These are phyloP conservation scores for Aquilaria agallochum DNA, from an alignment of 441 rosid genomes.

Conservation along the genomic window DNA sequence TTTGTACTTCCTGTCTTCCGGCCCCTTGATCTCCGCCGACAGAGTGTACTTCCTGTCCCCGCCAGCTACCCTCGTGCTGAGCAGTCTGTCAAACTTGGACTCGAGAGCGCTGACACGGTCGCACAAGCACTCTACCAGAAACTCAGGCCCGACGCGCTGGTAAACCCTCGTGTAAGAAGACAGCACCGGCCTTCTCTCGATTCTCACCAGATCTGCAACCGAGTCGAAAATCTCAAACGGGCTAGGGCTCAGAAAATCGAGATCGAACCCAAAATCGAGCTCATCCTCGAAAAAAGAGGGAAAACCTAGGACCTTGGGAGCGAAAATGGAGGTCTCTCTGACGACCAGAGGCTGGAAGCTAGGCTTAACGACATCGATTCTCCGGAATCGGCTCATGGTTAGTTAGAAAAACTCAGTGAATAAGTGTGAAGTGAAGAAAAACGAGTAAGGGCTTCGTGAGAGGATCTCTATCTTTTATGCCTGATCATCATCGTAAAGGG, in stretches of 20 bases:
- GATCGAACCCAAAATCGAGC: conserved; percentile 30
- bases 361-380: conserved; percentile 58
- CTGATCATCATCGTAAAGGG: conserved; percentile 3
- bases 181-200: conserved; percentile 39
- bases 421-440: neutral
- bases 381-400: conserved; percentile 61
- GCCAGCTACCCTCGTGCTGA: conserved; percentile 21
- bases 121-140: conserved; percentile 43
- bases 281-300: conserved; percentile 43
- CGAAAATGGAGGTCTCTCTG: conserved; percentile 37
- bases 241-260: conserved; percentile 31
- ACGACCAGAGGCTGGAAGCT: conserved; percentile 30
- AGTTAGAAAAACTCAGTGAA: conserved; percentile 22
- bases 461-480: neutral
- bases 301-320: conserved; percentile 31
- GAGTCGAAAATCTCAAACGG: conserved; percentile 45
- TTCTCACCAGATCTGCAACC: conserved; percentile 56
- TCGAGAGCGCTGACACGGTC: conserved; percentile 69
- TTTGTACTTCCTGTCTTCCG: conserved; percentile 65
- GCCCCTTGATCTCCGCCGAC: conserved; percentile 74
- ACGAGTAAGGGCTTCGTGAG: conserved; percentile 12
- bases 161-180: conserved; percentile 49
- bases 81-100: conserved; percentile 53
- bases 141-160: conserved; percentile 32
- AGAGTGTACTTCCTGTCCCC: conserved; percentile 66